Evolutionary conservation across 176 grass and related monocot genomes (phyloP), one percentile per base, ranked within the genome.

Genomic region (Guadua angustifolia): DNA sequence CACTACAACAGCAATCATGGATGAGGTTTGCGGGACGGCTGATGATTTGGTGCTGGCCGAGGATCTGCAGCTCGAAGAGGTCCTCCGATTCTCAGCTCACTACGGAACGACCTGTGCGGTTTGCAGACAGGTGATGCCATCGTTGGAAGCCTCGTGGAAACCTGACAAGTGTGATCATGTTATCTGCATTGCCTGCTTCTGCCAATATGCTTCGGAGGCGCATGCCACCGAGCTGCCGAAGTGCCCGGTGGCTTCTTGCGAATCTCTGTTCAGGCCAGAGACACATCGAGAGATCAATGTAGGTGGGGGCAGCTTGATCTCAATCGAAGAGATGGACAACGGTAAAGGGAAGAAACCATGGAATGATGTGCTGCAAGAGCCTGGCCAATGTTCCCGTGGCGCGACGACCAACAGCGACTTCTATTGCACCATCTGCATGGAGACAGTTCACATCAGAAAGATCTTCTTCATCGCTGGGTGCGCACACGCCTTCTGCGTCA

Each of bases 361-460:
- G 18, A 69, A 17, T 17, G 40, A 4, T 5, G 24, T 24, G 9
- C 40, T 60, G 17, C 35, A 79, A 44, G 70, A 82, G 32, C 42
- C 1, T 14, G 89, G 64, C 5, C 53, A 90, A 6, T 83, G 66
- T 9, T 93, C 91, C 52, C 19, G 40, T 38, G 82, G 68, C 73
- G 38, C 21, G 71, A 47, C 26, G 11, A 52, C 19, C 1, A 7
- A 6, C 52, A n/a, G 15, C 11, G 35, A 80, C 22, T 87, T 85
- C 35, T 75, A 88, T 78, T 97, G 92, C 66, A 18, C 40, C 33
- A 94, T 94, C 59, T 92, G 92, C 86, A 91, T 92, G 92, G 88
- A 92, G 36, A 44, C 43, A 14, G 19, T 88, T 3, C 44, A 42
- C 4, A 38, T 63, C 40, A 12, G 52, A 11, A 71, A 90, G 43